phyloP scores from a whole-genome alignment of 768 basidiomycete species.

The Lyophyllum semitale region DNA sequence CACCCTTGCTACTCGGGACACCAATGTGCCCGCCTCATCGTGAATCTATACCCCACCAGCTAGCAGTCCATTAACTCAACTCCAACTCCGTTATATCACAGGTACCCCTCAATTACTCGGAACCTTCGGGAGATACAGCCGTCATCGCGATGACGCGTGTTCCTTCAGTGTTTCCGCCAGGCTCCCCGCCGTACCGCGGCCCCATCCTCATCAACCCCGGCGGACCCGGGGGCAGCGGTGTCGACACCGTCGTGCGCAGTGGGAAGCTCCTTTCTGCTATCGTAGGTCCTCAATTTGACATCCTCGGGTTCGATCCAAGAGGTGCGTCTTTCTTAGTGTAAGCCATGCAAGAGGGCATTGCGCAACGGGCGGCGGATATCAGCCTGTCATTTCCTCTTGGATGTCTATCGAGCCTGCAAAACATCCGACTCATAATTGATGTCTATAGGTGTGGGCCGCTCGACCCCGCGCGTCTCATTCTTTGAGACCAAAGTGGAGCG shows the following conservation, averaged over 20 bases:
- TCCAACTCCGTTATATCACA: slow-evolving; percentile 13
- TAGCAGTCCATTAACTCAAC: neutral
- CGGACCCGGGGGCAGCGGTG: slow-evolving; percentile 50
- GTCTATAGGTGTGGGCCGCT: slow-evolving; percentile 32
- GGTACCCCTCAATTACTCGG: slow-evolving; percentile 49
- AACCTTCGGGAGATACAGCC: slow-evolving; percentile 37
- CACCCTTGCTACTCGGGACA: slow-evolving; percentile 21
- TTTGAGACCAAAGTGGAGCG: slow-evolving; percentile 37
- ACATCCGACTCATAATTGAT: neutral
- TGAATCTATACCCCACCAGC: slow-evolving; percentile 4
- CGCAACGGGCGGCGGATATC: too few relatives aligned
- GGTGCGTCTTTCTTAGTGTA: slow-evolving; percentile 24
- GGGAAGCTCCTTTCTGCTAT: slow-evolving; percentile 29
- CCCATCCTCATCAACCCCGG: slow-evolving; percentile 49
- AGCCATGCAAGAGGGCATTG: too few relatives aligned
- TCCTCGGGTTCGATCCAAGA: slow-evolving; percentile 50
- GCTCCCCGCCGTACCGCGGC: slow-evolving; percentile 37
- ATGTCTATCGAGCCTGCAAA: neutral
- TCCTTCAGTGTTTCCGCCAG: slow-evolving; percentile 30
- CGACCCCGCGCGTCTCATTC: slow-evolving; percentile 35
- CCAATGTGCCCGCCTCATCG: slow-evolving; percentile 35
- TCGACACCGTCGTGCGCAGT: slow-evolving; percentile 22
- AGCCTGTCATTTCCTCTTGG: neutral
- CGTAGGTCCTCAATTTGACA: slow-evolving; percentile 45
- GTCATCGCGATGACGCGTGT: slow-evolving; percentile 44